Evolutionary conservation across 257 asterid genomes (phyloP).

Genomic region (Verbena officinalis): DNA sequence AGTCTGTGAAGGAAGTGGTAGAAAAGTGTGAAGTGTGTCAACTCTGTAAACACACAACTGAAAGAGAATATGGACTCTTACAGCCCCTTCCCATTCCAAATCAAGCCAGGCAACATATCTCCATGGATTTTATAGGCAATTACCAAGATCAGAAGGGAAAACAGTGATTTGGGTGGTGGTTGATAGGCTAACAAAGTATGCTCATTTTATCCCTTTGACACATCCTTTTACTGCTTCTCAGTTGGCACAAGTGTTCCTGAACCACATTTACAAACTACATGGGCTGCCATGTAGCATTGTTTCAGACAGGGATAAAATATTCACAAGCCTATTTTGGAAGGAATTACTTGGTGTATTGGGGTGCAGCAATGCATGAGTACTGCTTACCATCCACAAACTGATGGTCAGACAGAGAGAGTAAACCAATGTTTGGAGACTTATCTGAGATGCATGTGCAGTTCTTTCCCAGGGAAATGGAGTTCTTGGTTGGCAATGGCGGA

Average conservation of each 20-base stretch:
- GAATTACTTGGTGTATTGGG: neutral
- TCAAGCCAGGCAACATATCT: neutral
- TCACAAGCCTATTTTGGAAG: neutral
- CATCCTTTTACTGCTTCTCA: too few species aligned
- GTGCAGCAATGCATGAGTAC: neutral
- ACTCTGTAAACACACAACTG: neutral
- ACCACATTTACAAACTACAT: neutral
- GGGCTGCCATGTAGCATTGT: neutral
- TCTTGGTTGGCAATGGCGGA: neutral
- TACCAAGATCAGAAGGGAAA: neutral
- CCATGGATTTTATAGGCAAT: neutral
- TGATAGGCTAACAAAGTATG: neutral
- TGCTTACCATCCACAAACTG: neutral
- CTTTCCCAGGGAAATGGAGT: neutral
- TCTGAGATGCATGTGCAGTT: neutral
- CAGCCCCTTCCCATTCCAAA: neutral
- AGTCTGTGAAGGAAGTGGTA: neutral
- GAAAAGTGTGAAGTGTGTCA: neutral
- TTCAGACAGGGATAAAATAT: neutral
- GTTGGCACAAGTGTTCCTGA: too few species aligned
- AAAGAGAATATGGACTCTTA: neutral
- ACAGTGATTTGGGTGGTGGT: neutral
- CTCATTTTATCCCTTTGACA: neutral
- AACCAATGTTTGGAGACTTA: neutral
- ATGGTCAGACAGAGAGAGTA: neutral